Percentiles rank a stretch among this genome's conserved stretches.
These are phyloP conservation scores for Melaleuca quinquenervia DNA, from an alignment of 345 rosid species.

Conservation along the genomic window DNA sequence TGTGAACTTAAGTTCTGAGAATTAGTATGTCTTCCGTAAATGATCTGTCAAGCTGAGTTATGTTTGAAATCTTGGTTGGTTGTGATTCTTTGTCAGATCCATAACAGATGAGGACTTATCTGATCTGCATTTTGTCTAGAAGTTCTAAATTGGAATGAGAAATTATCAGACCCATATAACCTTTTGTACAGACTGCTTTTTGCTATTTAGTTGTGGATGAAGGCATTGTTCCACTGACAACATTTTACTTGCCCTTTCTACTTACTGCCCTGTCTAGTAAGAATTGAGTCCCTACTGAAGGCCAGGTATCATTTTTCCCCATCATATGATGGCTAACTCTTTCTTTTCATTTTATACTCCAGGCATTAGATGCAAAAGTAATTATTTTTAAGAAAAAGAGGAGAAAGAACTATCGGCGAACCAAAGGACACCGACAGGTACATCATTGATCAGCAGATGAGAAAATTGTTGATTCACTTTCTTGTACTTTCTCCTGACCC, in stretches of 20 bases:
- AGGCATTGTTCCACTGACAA: background rate
- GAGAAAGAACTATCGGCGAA: conserved; percentile 38
- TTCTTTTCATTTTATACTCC: background rate
- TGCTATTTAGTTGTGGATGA: background rate
- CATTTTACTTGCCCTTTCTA: background rate
- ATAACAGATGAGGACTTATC: background rate
- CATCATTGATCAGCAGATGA: background rate
- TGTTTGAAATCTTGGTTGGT: background rate
- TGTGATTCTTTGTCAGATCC: background rate
- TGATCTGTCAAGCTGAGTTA: background rate
- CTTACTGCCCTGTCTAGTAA: background rate
- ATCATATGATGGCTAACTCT: background rate
- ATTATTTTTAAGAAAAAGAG: conserved; percentile 92
- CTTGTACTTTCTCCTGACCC: background rate
- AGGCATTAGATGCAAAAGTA: conserved; percentile 95
- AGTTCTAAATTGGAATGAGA: background rate
- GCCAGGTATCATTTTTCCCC: background rate
- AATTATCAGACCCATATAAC: background rate
- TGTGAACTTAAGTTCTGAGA: background rate
- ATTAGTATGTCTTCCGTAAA: background rate
- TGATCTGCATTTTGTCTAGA: background rate
- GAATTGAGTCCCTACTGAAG: background rate
- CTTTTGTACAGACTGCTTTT: background rate
- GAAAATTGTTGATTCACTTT: background rate
- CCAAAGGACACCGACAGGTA: conserved; percentile 14